A percentile compares a stretch with the other conserved stretches of the same genome.
These are phyloP conservation scores for Dentipellis fragilis DNA, from an alignment of 768 basidiomycete genomes.

Conservation along the genomic window DNA sequence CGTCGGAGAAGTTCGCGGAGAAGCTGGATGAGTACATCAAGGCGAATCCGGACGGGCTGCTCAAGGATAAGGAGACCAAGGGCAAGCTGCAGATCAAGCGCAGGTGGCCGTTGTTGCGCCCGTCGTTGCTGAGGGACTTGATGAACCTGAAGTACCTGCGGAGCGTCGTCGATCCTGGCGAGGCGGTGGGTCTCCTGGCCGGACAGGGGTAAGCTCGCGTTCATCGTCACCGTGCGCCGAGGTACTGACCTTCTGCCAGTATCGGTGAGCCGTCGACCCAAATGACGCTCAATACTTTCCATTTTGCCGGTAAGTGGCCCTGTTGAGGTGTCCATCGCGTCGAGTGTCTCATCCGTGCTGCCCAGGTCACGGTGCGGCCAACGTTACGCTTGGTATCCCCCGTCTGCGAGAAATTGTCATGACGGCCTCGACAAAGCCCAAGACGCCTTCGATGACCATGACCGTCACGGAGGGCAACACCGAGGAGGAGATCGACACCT, in stretches of 20 bases:
- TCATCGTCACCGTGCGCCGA: not conserved
- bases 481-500: conserved; percentile 49
- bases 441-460: conserved; percentile 96
- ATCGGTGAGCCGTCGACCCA: conserved; percentile 98
- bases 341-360: not conserved
- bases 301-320: conserved; percentile 75
- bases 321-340: not conserved
- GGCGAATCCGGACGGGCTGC: conserved; percentile 51
- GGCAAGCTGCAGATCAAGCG: conserved; percentile 31
- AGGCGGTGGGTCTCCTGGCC: conserved; percentile 94
- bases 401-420: conserved; percentile 98
- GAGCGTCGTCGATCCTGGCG: conserved; percentile 91
- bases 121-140: conserved; percentile 61
- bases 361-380: conserved; percentile 93
- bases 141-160: conserved; percentile 93
- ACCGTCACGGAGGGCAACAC: conserved; percentile 45
- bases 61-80: conserved; percentile 29
- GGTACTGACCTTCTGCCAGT: conserved; percentile 31
- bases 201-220: conserved; percentile 75
- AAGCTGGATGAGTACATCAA: conserved; percentile 73
- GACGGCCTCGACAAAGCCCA: conserved; percentile 93
- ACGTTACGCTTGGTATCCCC: conserved; percentile 97
- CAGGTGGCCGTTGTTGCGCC: conserved; percentile 35
- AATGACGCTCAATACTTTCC: conserved; percentile 99
- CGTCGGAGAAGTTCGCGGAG: conserved; percentile 85